Evolutionary conservation across 108 stramenopile genomes (phyloP).

Genomic region (Nannochloropsis salina): DNA sequence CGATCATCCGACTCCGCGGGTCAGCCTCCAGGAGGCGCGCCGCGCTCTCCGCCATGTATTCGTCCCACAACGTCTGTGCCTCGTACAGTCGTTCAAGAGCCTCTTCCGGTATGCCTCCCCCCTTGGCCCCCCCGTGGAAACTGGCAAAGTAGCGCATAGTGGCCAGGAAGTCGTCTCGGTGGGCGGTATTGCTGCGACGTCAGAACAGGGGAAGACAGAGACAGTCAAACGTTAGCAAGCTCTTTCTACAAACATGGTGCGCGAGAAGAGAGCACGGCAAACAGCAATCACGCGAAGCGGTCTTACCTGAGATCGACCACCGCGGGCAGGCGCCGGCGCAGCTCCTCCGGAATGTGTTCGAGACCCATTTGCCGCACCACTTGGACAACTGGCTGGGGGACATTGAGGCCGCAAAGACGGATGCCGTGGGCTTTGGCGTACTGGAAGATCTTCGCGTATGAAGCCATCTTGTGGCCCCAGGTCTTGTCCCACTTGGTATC

Average conservation of each 20-base stretch:
- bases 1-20: constrained; percentile 36
- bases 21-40: constrained; percentile 15
- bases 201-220: neutral
- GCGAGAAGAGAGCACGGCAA: too few relatives aligned
- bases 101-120: neutral
- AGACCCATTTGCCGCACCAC: neutral
- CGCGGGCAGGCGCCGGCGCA: neutral
- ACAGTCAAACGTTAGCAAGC: neutral
- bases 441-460: constrained; percentile 37
- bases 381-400: constrained; percentile 41
- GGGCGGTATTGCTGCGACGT: neutral
- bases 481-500: constrained; percentile 54
- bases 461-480: constrained; percentile 37
- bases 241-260: neutral
- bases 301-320: neutral
- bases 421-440: constrained; percentile 49
- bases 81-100: constrained; percentile 46
- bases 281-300: too few relatives aligned
- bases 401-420: constrained; percentile 51
- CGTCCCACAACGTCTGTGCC: constrained; percentile 56
- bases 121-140: constrained; percentile 27
- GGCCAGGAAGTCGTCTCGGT: neutral
- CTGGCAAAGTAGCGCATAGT: neutral
- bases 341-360: neutral
- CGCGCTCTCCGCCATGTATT: constrained; percentile 56